Evolutionary conservation across 2,329 filamentous ascomycete genomes (phyloP), one percentile per base, ranked within the genome.

Genomic region (Nigrospora sphaerica): DNA sequence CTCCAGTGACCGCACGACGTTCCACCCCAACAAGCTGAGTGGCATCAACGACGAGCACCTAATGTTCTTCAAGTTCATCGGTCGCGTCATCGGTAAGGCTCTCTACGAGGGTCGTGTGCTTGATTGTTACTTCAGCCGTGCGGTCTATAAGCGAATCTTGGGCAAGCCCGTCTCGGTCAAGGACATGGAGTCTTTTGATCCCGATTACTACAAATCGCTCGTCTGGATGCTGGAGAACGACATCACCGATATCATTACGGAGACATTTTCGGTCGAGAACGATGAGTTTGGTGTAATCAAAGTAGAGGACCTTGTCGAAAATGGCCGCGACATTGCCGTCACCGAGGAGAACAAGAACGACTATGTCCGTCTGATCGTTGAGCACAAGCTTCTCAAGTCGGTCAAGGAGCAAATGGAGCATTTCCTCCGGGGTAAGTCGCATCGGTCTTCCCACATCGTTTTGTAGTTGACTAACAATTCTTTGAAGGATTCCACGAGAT

Each of bases 11-110:
- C 86, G 92, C 46, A 98, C 95, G 1, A 98, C 93, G 0, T 98
- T 98, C 84, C 93, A 98, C 66, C 93, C 95, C 14, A 98, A 96
- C 68, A 89, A 89, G 62, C 79, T 95, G 52, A 97, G 92, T 67
- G 83, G 83, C 39, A 85, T 97, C 77, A 98, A 98, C 63, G 85
- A 88, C 32, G 92, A 98, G 67, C 95, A 98, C 72, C 69, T 97
- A 49, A 83, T 89, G 74, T 98, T 96, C 78, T 98, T 98, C 81
- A 97, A 97, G 65, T 98, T 98, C 69, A 96, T 98, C 59, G 93
- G 93, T 37, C 88, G 93, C 42, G 90, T 98, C 67, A 98, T 98
- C 57, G 95, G 93, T 59, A 98, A 98, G 69, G 93, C 93, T 34
- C 77, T 98, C 42, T 98, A 97, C 65, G 95, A 98, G 71, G 88